These are phyloP conservation scores for Salvia miltiorrhiza DNA, from an alignment of 257 asterid species.

Conservation along the genomic window DNA sequence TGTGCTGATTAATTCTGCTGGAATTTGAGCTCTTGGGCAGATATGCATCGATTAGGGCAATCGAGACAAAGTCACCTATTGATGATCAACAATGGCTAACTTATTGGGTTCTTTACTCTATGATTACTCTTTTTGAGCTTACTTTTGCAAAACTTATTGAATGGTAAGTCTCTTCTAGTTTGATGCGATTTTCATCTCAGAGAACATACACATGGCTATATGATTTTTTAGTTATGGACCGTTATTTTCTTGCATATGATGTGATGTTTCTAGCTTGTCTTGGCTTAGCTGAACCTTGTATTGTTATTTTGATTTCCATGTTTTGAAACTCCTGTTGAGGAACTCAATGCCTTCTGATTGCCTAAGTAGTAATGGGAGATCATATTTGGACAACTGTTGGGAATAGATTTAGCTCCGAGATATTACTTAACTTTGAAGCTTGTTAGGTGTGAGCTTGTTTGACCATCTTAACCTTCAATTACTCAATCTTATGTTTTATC, in stretches of 20 bases:
- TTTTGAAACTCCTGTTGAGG: not conserved
- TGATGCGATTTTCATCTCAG: not conserved
- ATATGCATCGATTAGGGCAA: constrained; percentile 92
- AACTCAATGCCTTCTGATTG: not conserved
- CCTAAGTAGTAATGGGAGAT: not conserved
- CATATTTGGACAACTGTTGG: not conserved
- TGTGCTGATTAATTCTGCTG: constrained; percentile 5
- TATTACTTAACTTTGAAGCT: not conserved
- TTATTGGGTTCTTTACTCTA: constrained; percentile 95
- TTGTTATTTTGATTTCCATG: not conserved
- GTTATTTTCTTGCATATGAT: too few relatives aligned
- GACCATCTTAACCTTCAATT: too few relatives aligned
- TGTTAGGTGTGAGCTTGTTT: too few relatives aligned
- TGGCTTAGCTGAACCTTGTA: not conserved
- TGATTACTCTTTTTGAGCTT: constrained; percentile 94
- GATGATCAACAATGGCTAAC: constrained; percentile 99
- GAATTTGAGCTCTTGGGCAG: constrained; percentile 51
- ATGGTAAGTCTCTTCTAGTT: constrained; percentile 45
- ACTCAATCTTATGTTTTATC: too few relatives aligned
- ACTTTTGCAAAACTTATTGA: constrained; percentile 86
- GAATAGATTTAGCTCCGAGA: not conserved
- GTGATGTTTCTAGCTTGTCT: not conserved
- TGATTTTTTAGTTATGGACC: too few relatives aligned
- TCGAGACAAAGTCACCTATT: constrained; percentile 76
- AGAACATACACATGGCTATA: too few relatives aligned